Evolutionary conservation across 176 grass and related monocot species (phyloP), one percentile per base, ranked within the genome.

Genomic region (Pontederia paniculata): DNA sequence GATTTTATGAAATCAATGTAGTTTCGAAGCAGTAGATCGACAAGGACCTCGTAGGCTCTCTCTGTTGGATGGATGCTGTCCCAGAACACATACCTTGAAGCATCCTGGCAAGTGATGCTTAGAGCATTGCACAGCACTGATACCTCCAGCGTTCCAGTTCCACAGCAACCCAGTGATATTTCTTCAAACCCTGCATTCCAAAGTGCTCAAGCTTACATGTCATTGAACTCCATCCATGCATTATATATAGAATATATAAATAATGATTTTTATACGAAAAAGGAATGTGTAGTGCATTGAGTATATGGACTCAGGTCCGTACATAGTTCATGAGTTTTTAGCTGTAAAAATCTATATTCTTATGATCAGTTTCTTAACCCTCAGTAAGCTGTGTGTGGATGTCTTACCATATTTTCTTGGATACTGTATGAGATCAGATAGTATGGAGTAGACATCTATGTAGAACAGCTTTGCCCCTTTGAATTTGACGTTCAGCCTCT

Each of bases 91-190:
- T 57, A 57, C 23, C 31, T 28, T 41, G 55, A 57, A 57, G 23
- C 55, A 57, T 57, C 22, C 15, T 22, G 15, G 15, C 48, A 50
- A 50, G 48, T 50, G 13, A 17, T 12, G 11, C 79, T 80, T 22
- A 93, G 3, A 37, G 61, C 57, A 16, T 93, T 93, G 76, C 88
- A 87, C 55, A 83, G 69, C 2, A 87, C 67, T 44, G 73, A 72
- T 0, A 80, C 83, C 79, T 93, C 88, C 2, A 86, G 52, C 23
- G 81, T 72, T 0, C 88, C 87, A 0, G 87, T 91, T 52, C 87
- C 87, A 55, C 87, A 91, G 60, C 87, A 91, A 0, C 87, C 87
- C 20, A 11, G 37, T 16, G 56, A 82, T 15, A 78, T 71, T 57
- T 82, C 25, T 18, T 22, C 70, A 77, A 91, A 91, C 5, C 57